phyloP scores from a whole-genome alignment of 2,329 filamentous ascomycete species.

The Fusarium heterosporum region DNA sequence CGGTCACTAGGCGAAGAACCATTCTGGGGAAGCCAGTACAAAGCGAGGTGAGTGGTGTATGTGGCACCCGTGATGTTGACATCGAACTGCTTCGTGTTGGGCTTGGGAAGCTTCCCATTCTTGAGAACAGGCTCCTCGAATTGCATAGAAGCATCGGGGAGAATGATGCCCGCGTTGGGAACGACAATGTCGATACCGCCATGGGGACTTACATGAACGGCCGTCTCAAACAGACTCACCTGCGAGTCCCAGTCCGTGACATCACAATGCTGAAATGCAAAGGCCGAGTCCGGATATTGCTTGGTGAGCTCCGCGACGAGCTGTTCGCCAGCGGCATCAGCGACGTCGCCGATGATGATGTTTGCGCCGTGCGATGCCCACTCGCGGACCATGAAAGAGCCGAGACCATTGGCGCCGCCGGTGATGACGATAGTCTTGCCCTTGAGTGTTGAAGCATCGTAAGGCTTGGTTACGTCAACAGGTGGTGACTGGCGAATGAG shows the following conservation, averaged over 20 bases:
- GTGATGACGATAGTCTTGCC: constrained; percentile 72
- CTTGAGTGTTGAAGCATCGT: constrained; percentile 58
- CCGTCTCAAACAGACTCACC: constrained; percentile 70
- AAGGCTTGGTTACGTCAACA: constrained; percentile 59
- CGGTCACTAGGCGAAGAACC: constrained; percentile 57
- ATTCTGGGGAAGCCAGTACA: constrained; percentile 56
- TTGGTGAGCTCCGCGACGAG: constrained; percentile 65
- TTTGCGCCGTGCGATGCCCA: constrained; percentile 69
- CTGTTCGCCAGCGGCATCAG: constrained; percentile 63
- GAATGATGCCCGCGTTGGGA: constrained; percentile 73
- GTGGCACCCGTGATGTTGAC: constrained; percentile 73
- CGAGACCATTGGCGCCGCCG: constrained; percentile 72
- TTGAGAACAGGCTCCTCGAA: constrained; percentile 63
- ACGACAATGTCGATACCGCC: constrained; percentile 72
- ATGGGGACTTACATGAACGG: constrained; percentile 64
- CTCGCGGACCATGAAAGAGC: constrained; percentile 63
- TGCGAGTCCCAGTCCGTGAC: constrained; percentile 75
- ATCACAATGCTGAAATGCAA: constrained; percentile 71
- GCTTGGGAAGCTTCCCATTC: constrained; percentile 56
- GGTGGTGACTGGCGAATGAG: constrained; percentile 55
- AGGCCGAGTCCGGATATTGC: constrained; percentile 53
- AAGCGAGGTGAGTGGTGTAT: constrained; percentile 73
- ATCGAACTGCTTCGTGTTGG: constrained; percentile 65
- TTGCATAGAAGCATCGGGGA: constrained; percentile 43
- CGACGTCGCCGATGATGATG: constrained; percentile 73